Evolutionary conservation across 768 basidiomycete genomes (phyloP).

Genomic region (Tylopilus vinaceipallidus): DNA sequence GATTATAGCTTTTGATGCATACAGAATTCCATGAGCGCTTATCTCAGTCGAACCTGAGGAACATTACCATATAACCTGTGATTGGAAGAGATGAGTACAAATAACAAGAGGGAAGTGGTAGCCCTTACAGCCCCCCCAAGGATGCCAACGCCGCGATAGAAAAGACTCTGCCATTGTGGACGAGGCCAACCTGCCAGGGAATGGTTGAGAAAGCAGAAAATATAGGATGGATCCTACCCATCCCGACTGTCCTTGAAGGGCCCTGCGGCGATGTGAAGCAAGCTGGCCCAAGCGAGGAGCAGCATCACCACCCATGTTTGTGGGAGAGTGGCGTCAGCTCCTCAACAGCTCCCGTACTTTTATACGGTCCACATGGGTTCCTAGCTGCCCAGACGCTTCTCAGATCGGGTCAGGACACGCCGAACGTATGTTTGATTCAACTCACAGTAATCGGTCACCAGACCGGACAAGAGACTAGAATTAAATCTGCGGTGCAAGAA

Average conservation of each 20-base stretch:
- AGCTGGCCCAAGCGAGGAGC: constrained; percentile 27
- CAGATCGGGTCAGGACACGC: not conserved
- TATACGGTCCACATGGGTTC: not conserved
- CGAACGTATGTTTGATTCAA: no score
- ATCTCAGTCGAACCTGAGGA: constrained; percentile 7
- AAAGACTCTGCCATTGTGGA: constrained; percentile 65
- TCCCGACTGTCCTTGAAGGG: constrained; percentile 63
- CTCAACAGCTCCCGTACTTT: not conserved
- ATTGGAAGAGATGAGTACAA: constrained; percentile 1
- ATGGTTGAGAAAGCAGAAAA: not conserved
- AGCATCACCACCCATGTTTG: constrained; percentile 46
- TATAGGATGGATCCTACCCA: constrained; percentile 44
- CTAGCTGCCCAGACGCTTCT: not conserved
- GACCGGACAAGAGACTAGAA: no score
- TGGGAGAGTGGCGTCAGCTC: not conserved
- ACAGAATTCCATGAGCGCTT: not conserved
- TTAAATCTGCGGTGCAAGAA: no score
- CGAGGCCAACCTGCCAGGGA: constrained; percentile 46
- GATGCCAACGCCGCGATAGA: constrained; percentile 75
- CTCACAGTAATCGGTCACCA: no score
- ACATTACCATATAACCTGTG: constrained; percentile 58
- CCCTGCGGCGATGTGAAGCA: constrained; percentile 47
- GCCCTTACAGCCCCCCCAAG: constrained; percentile 67
- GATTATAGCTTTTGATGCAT: constrained; percentile 54
- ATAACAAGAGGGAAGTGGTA: not conserved